Percentiles rank a stretch among this genome's conserved stretches.
Evolutionary conservation across 2,329 filamentous ascomycete genomes (phyloP).

Genomic region (Fusarium sp.): DNA sequence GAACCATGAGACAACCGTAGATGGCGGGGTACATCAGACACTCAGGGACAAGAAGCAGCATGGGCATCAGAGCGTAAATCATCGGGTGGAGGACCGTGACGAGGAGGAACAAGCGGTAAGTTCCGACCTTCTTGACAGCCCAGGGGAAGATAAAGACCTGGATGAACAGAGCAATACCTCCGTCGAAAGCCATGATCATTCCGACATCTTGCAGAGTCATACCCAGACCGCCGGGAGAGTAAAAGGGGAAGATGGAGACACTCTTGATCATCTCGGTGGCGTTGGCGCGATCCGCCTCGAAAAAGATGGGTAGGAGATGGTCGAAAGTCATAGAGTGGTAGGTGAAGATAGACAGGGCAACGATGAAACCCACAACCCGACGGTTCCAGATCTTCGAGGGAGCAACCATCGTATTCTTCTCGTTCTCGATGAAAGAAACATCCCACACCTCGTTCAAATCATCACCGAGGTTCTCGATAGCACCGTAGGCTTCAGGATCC

Average conservation of each 20-base stretch:
- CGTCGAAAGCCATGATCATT: conserved; percentile 70
- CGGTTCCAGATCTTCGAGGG: conserved; percentile 63
- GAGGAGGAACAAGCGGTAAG: conserved; percentile 69
- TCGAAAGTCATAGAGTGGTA: conserved; percentile 98
- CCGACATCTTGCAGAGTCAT: conserved; percentile 73
- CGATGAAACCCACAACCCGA: conserved; percentile 79
- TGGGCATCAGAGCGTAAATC: conserved; percentile 70
- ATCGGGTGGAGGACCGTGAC: conserved; percentile 72
- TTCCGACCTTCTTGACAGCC: conserved; percentile 68
- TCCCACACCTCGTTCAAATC: conserved; percentile 62
- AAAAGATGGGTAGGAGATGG: conserved; percentile 90
- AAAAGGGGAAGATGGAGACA: conserved; percentile 59
- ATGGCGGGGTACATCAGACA: conserved; percentile 67
- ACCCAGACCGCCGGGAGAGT: conserved; percentile 72
- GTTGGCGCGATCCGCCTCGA: conserved; percentile 77
- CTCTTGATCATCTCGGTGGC: conserved; percentile 53
- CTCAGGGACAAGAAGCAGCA: conserved; percentile 67
- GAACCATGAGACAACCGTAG: conserved; percentile 68
- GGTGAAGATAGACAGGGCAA: conserved; percentile 90
- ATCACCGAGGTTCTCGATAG: conserved; percentile 64
- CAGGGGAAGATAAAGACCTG: conserved; percentile 72
- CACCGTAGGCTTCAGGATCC: conserved; percentile 83
- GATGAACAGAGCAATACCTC: conserved; percentile 69
- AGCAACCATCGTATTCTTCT: conserved; percentile 52
- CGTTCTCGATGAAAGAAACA: conserved; percentile 50